A percentile compares a stretch with the other conserved stretches of the same genome.
Conservation (phyloP, 1,284 basidiomycete species). For the Cystobasidium pallidum region DNA sequence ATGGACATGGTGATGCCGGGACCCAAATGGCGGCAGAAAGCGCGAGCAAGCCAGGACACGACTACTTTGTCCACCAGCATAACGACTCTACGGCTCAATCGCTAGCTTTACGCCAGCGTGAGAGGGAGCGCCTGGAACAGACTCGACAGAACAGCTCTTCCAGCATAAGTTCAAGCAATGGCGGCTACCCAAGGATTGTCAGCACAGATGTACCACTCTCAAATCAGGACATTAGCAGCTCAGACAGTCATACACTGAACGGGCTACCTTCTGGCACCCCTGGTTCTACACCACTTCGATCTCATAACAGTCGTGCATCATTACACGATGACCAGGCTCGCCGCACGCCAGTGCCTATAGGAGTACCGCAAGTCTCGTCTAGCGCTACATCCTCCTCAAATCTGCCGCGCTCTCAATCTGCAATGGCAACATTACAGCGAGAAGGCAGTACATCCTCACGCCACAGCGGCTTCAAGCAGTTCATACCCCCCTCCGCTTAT, state of each 20-base stretch:
- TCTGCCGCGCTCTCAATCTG: constrained; percentile 31
- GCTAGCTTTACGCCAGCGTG: constrained; percentile 23
- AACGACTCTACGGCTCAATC: constrained; percentile 37
- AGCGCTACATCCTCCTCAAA: neutral
- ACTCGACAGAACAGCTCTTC: constrained; percentile 9
- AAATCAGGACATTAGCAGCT: neutral
- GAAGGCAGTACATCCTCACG: neutral
- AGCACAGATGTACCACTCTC: neutral
- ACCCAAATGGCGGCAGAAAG: constrained; percentile 10
- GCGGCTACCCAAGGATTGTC: neutral
- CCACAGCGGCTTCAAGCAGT: constrained; percentile 27
- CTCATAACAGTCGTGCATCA: neutral
- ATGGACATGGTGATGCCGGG: neutral
- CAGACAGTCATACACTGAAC: neutral
- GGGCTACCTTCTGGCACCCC: neutral
- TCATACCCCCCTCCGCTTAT: constrained; percentile 41
- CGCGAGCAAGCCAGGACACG: neutral
- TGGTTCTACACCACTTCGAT: neutral
- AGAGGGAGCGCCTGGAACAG: constrained; percentile 25
- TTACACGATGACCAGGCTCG: neutral
- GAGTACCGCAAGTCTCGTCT: neutral
- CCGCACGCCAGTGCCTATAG: neutral
- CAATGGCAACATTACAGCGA: constrained; percentile 30
- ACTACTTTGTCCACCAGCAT: constrained; percentile 32
- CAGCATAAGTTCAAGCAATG: constrained; percentile 9